phyloP scores from a whole-genome alignment of 768 basidiomycete genomes.

The Baorangia bicolor region DNA sequence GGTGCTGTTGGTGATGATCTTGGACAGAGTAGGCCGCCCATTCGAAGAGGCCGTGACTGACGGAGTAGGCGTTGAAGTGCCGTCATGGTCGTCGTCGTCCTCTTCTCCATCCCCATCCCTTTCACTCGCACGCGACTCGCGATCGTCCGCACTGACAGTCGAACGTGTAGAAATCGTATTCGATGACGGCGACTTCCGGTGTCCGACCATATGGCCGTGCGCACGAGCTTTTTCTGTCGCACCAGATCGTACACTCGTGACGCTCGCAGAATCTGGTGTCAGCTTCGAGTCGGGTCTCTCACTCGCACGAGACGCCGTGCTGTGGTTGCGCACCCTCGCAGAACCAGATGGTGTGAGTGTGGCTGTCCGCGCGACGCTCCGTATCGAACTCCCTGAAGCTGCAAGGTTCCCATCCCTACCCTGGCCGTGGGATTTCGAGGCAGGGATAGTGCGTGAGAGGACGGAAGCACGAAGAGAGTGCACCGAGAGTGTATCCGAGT shows the following conservation, averaged over 20 bases:
- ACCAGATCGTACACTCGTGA: slow-evolving; percentile 26
- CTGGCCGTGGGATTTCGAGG: slow-evolving; percentile 20
- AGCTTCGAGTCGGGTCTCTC: slow-evolving; percentile 72
- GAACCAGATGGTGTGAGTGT: slow-evolving; percentile 20
- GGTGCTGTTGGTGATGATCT: slow-evolving; percentile 21
- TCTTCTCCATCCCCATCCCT: slow-evolving; percentile 5
- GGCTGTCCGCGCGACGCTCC: slow-evolving; percentile 42
- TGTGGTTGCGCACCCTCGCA: slow-evolving; percentile 24
- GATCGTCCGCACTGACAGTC: background rate
- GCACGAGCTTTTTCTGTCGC: slow-evolving; percentile 23
- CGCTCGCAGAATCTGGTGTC: slow-evolving; percentile 45
- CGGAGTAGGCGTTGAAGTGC: slow-evolving; percentile 5
- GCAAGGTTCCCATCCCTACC: slow-evolving; percentile 23
- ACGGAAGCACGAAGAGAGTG: slow-evolving; percentile 49
- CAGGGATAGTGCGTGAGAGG: slow-evolving; percentile 34
- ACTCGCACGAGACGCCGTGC: slow-evolving; percentile 24
- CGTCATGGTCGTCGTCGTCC: slow-evolving; percentile 12
- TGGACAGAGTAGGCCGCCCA: slow-evolving; percentile 17
- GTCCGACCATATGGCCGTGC: slow-evolving; percentile 14
- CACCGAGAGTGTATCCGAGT: slow-evolving; percentile 42
- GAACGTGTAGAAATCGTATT: slow-evolving; percentile 8
- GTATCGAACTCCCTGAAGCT: slow-evolving; percentile 41
- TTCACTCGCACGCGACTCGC: background rate
- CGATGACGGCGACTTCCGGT: slow-evolving; percentile 25
- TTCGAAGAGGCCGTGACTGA: slow-evolving; percentile 5